Evolutionary conservation across 371 early-diverging fungal species (phyloP).

Genomic region (Lichtheimia ornata): DNA sequence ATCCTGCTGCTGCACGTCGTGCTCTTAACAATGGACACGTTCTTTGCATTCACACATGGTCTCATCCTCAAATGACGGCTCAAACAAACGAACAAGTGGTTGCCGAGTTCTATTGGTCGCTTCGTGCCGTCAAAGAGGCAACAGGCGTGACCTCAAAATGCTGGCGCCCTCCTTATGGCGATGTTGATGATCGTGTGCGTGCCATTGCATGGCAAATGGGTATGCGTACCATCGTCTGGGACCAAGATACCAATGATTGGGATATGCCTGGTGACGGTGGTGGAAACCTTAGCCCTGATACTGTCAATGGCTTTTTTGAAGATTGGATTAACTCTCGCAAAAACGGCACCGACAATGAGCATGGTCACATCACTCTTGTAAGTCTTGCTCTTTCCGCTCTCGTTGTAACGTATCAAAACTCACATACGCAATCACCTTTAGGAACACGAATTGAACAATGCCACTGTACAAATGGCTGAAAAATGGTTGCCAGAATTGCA

Average conservation of each 20-base stretch:
- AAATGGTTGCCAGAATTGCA: slow-evolving; percentile 51
- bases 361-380: slow-evolving; percentile 48
- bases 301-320: slow-evolving; percentile 43
- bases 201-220: slow-evolving; percentile 57
- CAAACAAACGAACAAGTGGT: slow-evolving; percentile 55
- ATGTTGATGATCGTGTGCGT: slow-evolving; percentile 59
- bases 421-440: too few relatives aligned
- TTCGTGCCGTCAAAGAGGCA: slow-evolving; percentile 54
- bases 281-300: slow-evolving; percentile 32
- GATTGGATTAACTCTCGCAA: slow-evolving; percentile 37
- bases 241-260: slow-evolving; percentile 51
- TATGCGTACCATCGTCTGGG: slow-evolving; percentile 45
- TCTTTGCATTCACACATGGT: slow-evolving; percentile 61
- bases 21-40: slow-evolving; percentile 50
- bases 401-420: too few relatives aligned
- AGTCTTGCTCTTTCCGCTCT: too few relatives aligned
- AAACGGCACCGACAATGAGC: slow-evolving; percentile 27
- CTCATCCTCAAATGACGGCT: slow-evolving; percentile 60
- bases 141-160: slow-evolving; percentile 55
- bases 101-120: slow-evolving; percentile 59
- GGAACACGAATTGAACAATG: slow-evolving; percentile 49
- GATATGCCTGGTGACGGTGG: slow-evolving; percentile 47
- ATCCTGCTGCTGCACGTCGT: slow-evolving; percentile 47
- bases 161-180: slow-evolving; percentile 58
- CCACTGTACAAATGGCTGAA: slow-evolving; percentile 50